phyloP scores from a whole-genome alignment of 2,329 filamentous ascomycete species.

The Magnaporthiopsis rhizophila region DNA sequence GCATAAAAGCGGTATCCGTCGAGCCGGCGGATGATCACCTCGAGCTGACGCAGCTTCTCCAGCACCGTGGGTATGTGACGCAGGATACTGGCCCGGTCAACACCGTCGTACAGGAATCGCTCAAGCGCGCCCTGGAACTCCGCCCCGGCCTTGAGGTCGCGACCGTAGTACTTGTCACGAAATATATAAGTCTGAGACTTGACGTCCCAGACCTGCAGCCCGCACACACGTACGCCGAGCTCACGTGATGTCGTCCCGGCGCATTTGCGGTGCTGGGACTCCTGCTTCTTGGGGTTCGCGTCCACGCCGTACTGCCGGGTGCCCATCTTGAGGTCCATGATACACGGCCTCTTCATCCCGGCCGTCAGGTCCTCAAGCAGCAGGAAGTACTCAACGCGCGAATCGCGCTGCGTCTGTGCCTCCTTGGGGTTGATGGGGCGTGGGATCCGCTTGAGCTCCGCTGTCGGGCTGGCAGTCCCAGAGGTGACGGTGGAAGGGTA shows the following conservation, averaged over 20 bases:
- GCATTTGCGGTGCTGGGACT: slow-evolving; percentile 89
- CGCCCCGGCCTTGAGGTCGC: slow-evolving; percentile 74
- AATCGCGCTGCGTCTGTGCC: slow-evolving; percentile 54
- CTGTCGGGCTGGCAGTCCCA: slow-evolving; percentile 28
- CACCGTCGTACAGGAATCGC: slow-evolving; percentile 84
- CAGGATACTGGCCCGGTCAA: slow-evolving; percentile 69
- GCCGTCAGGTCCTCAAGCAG: slow-evolving; percentile 91
- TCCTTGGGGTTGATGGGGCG: slow-evolving; percentile 70
- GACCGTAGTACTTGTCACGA: slow-evolving; percentile 95
- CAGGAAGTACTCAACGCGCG: slow-evolving; percentile 83
- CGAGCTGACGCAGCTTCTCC: slow-evolving; percentile 73
- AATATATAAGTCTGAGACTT: slow-evolving; percentile 81
- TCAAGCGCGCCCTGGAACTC: slow-evolving; percentile 87
- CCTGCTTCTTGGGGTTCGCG: slow-evolving; percentile 83
- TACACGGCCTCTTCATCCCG: slow-evolving; percentile 93
- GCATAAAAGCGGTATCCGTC: slow-evolving; percentile 92
- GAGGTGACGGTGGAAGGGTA: slow-evolving; percentile 24
- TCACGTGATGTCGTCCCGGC: slow-evolving; percentile 84
- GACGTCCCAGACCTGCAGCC: slow-evolving; percentile 92
- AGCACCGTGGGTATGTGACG: slow-evolving; percentile 84
- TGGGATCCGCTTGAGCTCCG: slow-evolving; percentile 36
- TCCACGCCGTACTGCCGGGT: slow-evolving; percentile 95
- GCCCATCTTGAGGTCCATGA: slow-evolving; percentile 97
- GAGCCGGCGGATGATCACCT: slow-evolving; percentile 71
- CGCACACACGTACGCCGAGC: slow-evolving; percentile 87